phyloP scores from a whole-genome alignment of 805 yeast genomes.

The Suhomyces emberorum region DNA sequence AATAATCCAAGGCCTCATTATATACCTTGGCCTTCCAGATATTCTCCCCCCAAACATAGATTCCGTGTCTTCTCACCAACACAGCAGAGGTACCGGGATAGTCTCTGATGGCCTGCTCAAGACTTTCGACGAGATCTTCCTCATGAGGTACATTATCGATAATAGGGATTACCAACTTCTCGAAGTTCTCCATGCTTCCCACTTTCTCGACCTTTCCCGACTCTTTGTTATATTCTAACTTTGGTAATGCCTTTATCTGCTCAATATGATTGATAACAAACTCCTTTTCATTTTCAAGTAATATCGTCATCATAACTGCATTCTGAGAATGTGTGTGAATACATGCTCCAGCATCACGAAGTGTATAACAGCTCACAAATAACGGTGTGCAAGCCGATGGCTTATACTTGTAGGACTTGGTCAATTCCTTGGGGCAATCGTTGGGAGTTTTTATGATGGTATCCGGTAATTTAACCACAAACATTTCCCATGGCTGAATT shows the following conservation, averaged over 20 bases:
- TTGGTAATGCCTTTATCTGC: constrained; percentile 90
- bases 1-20: constrained; percentile 89
- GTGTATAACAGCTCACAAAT: constrained; percentile 66
- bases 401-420: constrained; percentile 49
- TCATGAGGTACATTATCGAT: constrained; percentile 89
- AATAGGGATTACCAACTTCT: constrained; percentile 79
- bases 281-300: constrained; percentile 58
- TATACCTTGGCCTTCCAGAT: constrained; percentile 91
- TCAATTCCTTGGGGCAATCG: constrained; percentile 34
- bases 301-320: constrained; percentile 76
- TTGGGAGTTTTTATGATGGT: constrained; percentile 60
- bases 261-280: constrained; percentile 79
- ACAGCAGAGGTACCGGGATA: constrained; percentile 85
- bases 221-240: constrained; percentile 27
- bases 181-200: constrained; percentile 70
- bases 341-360: constrained; percentile 82
- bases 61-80: constrained; percentile 88
- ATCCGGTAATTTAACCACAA: constrained; percentile 61
- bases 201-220: constrained; percentile 47
- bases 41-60: constrained; percentile 93
- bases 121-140: constrained; percentile 68
- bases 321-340: constrained; percentile 91
- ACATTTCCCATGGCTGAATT: constrained; percentile 77
- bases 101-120: constrained; percentile 59
- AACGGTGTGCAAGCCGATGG: constrained; percentile 95